These are phyloP conservation scores for Oemleria cerasiformis DNA, from an alignment of 306 rosid species.

Conservation along the genomic window DNA sequence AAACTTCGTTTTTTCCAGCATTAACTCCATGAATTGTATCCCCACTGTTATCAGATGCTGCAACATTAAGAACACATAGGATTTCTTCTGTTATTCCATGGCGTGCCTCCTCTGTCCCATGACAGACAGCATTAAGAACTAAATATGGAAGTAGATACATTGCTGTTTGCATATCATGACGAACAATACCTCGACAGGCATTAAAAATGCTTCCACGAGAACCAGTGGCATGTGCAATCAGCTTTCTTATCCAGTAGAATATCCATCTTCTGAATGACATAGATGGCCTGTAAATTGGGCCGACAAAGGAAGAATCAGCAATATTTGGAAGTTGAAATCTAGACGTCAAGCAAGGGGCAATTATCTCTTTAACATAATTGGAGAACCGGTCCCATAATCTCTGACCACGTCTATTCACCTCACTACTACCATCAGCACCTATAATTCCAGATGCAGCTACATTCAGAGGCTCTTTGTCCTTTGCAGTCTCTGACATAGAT, in stretches of 20 bases:
- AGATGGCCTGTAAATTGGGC: slow-evolving; percentile 72
- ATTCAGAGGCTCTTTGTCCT: slow-evolving; percentile 27
- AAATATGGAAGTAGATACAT: slow-evolving; percentile 86
- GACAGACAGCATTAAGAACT: slow-evolving; percentile 89
- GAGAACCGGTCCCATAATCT: slow-evolving; percentile 92
- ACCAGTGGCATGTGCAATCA: slow-evolving; percentile 81
- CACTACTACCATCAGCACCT: slow-evolving; percentile 33
- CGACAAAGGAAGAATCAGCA: slow-evolving; percentile 54
- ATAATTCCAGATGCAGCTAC: slow-evolving; percentile 35
- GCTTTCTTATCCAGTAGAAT: slow-evolving; percentile 75
- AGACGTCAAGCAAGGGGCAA: slow-evolving; percentile 95
- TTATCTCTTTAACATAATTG: slow-evolving; percentile 89
- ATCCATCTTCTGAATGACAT: slow-evolving; percentile 95
- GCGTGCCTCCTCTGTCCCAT: slow-evolving; percentile 87
- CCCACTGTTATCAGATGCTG: slow-evolving; percentile 78
- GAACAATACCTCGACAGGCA: slow-evolving; percentile 90
- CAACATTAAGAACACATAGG: slow-evolving; percentile 78
- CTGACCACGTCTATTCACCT: slow-evolving; percentile 79
- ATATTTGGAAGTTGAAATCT: slow-evolving; percentile 82
- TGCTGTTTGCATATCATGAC: slow-evolving; percentile 93
- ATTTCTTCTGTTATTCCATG: slow-evolving; percentile 82
- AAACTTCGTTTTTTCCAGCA: slow-evolving; percentile 91
- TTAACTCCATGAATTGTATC: slow-evolving; percentile 61
- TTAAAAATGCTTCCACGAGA: slow-evolving; percentile 89
- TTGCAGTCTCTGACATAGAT: slow-evolving; percentile 41